Base-by-base conservation (phyloP, 768 basidiomycete species). In the Podaxis sp. region DNA sequence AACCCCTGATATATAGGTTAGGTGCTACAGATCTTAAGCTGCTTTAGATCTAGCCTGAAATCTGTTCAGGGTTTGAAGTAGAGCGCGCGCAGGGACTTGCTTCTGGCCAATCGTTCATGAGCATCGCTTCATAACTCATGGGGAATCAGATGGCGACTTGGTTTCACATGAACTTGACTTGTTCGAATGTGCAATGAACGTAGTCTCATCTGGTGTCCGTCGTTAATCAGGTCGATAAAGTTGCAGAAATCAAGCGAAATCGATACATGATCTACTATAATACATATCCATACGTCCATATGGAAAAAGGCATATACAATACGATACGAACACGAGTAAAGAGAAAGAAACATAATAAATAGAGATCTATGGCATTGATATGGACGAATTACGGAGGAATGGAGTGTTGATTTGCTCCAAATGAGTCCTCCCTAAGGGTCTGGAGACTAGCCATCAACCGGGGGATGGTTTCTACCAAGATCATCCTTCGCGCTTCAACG, bases 271-370 rank as follows among this genome's bases (percentile, higher is more conserved):
- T 55, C 40, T 55, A 53, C 43, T 57, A 59, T 36, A 24, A 12
- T 61, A 61, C 60, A 61, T 37, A 54, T 61, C 60, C 60, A 54
- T 59, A 59, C 12, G 15, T 38, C 36, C 57, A 59, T 59, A 58
- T 58, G 57, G 49, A 50, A 47, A 55, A 33, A 38, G 27, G 38
- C 38, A 55, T 37, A 55, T 15, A 29, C 37, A 19, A 19, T 55
- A 61, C 40, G 19, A 43, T 60, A 53, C 29, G 40, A 55, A 61
- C 11, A 46, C 22, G 60, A 37, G 47, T 46, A 37, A 38, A 36
- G 46, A 46, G 17, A 46, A 38, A 17, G 43, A 4, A 17, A 49
- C 7, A 46, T 40, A 59, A 46, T 38, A 49, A 56, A 62, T 46
- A 55, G 33, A 37, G 17, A 49, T 62, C 43, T 62, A 62, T 50